These are phyloP conservation scores for Tetrapisispora arboricola DNA, from an alignment of 805 yeast species.

Conservation along the genomic window DNA sequence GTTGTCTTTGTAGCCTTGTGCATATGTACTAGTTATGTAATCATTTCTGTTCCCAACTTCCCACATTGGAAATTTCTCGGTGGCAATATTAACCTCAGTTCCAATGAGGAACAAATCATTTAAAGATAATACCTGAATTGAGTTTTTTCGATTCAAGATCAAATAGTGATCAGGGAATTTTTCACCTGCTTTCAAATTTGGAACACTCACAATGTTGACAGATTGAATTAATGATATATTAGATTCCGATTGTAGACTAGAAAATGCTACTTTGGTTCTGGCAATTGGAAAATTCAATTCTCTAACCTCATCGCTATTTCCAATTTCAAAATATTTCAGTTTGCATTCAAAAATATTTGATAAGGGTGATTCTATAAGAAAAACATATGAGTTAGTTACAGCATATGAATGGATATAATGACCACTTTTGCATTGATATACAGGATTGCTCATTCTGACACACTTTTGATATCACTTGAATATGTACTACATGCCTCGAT, in stretches of 20 bases:
- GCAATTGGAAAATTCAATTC: slow-evolving; percentile 4
- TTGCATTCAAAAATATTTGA: slow-evolving; percentile 2
- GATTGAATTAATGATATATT: not conserved
- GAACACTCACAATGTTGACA: slow-evolving; percentile 5
- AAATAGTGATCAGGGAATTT: slow-evolving; percentile 2
- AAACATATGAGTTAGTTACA: slow-evolving; percentile 5
- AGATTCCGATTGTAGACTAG: not conserved
- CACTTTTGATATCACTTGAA: not conserved
- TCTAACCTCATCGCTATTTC: not conserved
- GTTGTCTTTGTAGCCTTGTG: slow-evolving; percentile 9
- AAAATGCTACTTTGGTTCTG: not conserved
- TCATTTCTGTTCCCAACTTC: slow-evolving; percentile 5
- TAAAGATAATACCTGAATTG: slow-evolving; percentile 10
- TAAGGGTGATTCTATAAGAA: slow-evolving; percentile 8
- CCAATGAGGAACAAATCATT: slow-evolving; percentile 4
- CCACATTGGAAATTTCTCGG: slow-evolving; percentile 7
- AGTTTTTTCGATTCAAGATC: slow-evolving; percentile 11
- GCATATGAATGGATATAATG: slow-evolving; percentile 9
- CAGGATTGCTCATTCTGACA: not conserved
- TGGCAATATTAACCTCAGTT: not conserved
- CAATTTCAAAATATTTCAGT: slow-evolving; percentile 4
- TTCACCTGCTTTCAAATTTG: slow-evolving; percentile 1
- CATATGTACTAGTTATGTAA: slow-evolving; percentile 6
- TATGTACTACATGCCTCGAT: no score
- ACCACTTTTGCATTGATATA: slow-evolving; percentile 5